Evolutionary conservation across 2,329 filamentous ascomycete species (phyloP), one percentile per base, ranked within the genome.

Genomic region (Taxawa tesnikishii): DNA sequence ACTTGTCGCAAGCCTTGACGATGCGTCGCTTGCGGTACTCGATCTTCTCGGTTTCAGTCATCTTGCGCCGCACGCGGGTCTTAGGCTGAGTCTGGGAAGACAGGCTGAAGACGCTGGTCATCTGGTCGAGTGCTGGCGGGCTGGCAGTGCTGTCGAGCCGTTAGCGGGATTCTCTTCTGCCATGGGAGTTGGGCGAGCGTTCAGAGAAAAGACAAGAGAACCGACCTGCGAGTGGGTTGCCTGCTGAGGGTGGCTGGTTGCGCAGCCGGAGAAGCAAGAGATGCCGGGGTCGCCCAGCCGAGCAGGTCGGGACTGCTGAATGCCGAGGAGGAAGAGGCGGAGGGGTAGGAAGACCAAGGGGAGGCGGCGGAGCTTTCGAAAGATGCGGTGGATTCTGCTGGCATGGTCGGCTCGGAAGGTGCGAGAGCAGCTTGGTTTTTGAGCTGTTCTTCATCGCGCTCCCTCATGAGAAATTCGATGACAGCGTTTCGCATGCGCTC

Each of bases 401-500:
- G 28, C 9, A 34, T 38, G 18, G 38, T 29, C n/a, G 46, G 37
- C 18, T 38, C 37, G 24, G 43, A 39, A 21, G 43, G 38, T 15
- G 42, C 40, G 12, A 33, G 34, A 3, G 44, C 37, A 17, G 43
- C 37, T n/a, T 41, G 39, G 8, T 39, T 34, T 28, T 43, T 41
- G n/a, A 37, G 28, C 34, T 45, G 43, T 28, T 51, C 50, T 14
- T 42, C 42, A 19, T 48, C 37, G 30, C 47, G 47, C 39, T 57
- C 54, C n/a, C 51, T 41, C 31, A 56, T 36, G 17, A 56, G 41
- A 42, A 53, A 58, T 25, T 54, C 46, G 31, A 58, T 56, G 28
- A 53, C 49, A 24, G 54, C 54, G 26, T 55, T 50, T 6, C 54
- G 49, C 50, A 56, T 53, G 28, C 54, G 52, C 37, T 56, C 54